Conservation (phyloP, 176 grass and related monocot genomes). For the Lolium rigidum region DNA sequence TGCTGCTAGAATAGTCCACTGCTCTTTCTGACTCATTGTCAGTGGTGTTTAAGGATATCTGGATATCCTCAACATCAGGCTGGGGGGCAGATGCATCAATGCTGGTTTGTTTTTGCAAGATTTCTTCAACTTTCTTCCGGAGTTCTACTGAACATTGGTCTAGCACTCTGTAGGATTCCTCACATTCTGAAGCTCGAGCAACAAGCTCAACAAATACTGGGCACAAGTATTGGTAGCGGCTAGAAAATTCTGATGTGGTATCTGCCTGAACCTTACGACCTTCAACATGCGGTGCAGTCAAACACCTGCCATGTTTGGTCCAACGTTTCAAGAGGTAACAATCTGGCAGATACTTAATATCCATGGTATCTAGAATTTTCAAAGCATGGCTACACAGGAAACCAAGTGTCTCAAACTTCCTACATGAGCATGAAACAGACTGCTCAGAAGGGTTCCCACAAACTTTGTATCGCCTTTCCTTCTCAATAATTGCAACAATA, state of each 20-base stretch:
- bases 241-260: conserved; percentile 59
- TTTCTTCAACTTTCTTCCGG: conserved; percentile 39
- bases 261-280: conserved; percentile 39
- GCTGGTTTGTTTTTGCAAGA: conserved; percentile 61
- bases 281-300: conserved; percentile 24
- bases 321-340: conserved; percentile 49
- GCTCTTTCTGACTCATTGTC: conserved; percentile 35
- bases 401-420: conserved; percentile 70
- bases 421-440: conserved; percentile 57
- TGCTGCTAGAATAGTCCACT: conserved; percentile 38
- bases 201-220: not conserved
- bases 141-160: not conserved
- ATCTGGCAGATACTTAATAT: not conserved
- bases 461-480: conserved; percentile 55
- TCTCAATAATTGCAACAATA: conserved; percentile 58
- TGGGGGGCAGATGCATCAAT: conserved; percentile 45
- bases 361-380: conserved; percentile 61
- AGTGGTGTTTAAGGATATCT: conserved; percentile 25
- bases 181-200: conserved; percentile 53
- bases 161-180: not conserved
- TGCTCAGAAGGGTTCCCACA: conserved; percentile 61
- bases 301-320: conserved; percentile 54
- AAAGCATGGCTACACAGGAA: conserved; percentile 68
- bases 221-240: conserved; percentile 37
- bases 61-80: conserved; percentile 45